These are phyloP conservation scores for Kodamaea leandrae DNA, from an alignment of 805 yeast genomes.

Conservation along the genomic window DNA sequence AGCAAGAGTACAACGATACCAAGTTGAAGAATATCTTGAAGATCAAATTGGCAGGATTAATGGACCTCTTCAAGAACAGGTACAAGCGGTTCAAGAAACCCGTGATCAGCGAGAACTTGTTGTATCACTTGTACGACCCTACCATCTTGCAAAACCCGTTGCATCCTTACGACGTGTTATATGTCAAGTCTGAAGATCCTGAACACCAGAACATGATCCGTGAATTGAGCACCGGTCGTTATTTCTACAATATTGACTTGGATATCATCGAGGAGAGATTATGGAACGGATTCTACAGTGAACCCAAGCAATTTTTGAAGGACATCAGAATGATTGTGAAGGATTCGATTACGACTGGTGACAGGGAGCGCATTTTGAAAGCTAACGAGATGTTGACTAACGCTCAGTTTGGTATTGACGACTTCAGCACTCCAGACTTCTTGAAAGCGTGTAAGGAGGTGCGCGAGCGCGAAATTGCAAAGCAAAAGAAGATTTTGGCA, in stretches of 20 bases:
- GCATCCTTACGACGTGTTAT: conserved; percentile 36
- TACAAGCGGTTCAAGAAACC: conserved; percentile 92
- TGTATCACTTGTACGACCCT: conserved; percentile 78
- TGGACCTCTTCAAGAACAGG: conserved; percentile 85
- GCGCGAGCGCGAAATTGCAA: conserved; percentile 59
- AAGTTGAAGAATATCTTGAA: conserved; percentile 80
- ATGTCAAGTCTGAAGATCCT: conserved; percentile 45
- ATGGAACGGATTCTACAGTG: conserved; percentile 95
- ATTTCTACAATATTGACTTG: conserved; percentile 82
- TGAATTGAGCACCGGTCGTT: conserved; percentile 73
- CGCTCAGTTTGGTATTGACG: conserved; percentile 94
- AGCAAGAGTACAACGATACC: conserved; percentile 65
- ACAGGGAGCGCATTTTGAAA: conserved; percentile 73
- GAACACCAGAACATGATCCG: conserved; percentile 66
- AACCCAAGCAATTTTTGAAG: conserved; percentile 82
- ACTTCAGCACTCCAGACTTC: conserved; percentile 71
- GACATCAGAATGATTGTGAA: conserved; percentile 82
- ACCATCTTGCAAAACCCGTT: conserved; percentile 37
- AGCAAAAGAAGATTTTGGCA: conserved; percentile 45
- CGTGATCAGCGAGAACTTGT: conserved; percentile 69
- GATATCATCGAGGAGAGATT: conserved; percentile 91
- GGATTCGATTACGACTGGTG: conserved; percentile 73
- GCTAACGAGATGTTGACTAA: conserved; percentile 96
- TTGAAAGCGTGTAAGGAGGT: conserved; percentile 73
- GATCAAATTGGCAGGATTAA: conserved; percentile 77